phyloP scores from a whole-genome alignment of 495 filamentous ascomycete genomes.

The Pyronema domesticum region DNA sequence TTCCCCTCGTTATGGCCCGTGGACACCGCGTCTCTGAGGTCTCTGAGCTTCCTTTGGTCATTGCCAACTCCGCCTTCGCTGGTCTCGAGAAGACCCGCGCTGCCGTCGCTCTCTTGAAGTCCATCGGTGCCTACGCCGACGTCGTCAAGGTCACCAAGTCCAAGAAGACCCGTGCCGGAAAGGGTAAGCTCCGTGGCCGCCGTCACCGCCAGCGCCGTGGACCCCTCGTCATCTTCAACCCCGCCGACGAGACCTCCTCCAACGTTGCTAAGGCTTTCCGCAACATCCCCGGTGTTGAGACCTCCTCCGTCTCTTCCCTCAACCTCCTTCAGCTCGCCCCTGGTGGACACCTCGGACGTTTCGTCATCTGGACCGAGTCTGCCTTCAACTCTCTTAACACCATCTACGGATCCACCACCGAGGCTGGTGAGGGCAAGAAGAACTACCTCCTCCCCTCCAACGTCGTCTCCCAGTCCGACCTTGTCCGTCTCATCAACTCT shows the following conservation, averaged over 20 bases:
- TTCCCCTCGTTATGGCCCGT: constrained; percentile 85
- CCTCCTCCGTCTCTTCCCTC: constrained; percentile 76
- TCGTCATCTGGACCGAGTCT: constrained; percentile 95
- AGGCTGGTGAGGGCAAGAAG: constrained; percentile 77
- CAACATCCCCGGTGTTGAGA: constrained; percentile 98
- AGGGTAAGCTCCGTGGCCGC: constrained; percentile 91
- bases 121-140: constrained; percentile 75
- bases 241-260: constrained; percentile 67
- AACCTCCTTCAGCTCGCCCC: constrained; percentile 98
- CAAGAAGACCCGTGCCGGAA: constrained; percentile 87
- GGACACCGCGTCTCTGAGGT: constrained; percentile 86
- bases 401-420: constrained; percentile 84
- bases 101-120: constrained; percentile 70
- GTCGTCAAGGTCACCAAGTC: constrained; percentile 85
- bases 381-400: constrained; percentile 89
- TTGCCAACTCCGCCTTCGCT: constrained; percentile 74
- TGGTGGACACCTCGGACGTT: constrained; percentile 93
- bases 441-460: constrained; percentile 90
- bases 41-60: constrained; percentile 88
- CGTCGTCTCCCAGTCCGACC: constrained; percentile 75
- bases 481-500: constrained; percentile 94
- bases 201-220: constrained; percentile 94
- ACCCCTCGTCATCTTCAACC: constrained; percentile 89
- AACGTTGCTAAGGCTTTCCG: constrained; percentile 83
- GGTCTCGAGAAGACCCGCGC: constrained; percentile 74